Percentiles rank a stretch among this genome's conserved stretches.
phyloP scores from a whole-genome alignment of 2,329 filamentous ascomycete species.

The Zasmidium citrigriseum region DNA sequence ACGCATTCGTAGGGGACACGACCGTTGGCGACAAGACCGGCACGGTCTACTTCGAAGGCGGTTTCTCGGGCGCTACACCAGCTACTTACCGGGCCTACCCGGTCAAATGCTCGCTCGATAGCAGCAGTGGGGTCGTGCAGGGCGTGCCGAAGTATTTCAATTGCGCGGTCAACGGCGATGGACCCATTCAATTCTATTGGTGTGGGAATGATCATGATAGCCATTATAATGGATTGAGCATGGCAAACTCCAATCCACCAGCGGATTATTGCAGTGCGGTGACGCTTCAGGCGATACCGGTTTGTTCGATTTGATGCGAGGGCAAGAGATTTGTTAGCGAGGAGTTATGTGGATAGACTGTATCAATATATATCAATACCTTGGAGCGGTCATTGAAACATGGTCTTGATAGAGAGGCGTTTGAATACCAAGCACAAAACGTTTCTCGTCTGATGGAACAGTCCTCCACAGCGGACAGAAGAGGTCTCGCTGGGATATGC shows the following conservation, averaged over 20 bases:
- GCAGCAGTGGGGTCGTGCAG: neutral
- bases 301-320: too few species aligned
- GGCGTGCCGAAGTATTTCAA: neutral
- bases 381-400: too few species aligned
- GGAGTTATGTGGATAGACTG: too few species aligned
- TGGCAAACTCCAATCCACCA: neutral
- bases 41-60: neutral
- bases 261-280: neutral
- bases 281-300: neutral
- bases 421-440: too few species aligned
- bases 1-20: neutral
- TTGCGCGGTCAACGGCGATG: neutral
- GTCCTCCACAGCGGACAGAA: too few species aligned
- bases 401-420: too few species aligned
- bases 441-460: too few species aligned
- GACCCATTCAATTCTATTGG: neutral
- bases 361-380: too few species aligned
- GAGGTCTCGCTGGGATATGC: too few species aligned
- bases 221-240: neutral
- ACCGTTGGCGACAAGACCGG: neutral
- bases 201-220: neutral
- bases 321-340: too few species aligned
- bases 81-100: neutral
- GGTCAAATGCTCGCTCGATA: neutral
- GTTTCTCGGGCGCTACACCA: neutral